phyloP scores from a whole-genome alignment of 2,329 filamentous ascomycete genomes.

The Phaeoacremonium minimum region DNA sequence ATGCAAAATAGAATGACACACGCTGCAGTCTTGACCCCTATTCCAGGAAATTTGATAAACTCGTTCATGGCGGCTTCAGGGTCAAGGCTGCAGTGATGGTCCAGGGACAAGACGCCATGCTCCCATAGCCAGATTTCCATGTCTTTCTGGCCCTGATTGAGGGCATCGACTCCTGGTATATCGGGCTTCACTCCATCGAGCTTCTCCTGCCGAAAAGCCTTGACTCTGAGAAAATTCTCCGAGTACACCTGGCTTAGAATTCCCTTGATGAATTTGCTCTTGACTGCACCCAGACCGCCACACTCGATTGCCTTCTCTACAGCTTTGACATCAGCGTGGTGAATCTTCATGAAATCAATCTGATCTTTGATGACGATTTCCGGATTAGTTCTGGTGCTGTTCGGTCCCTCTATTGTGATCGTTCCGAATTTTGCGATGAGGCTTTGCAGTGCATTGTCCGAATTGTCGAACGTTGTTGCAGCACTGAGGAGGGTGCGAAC shows the following conservation, averaged over 20 bases:
- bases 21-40: slow-evolving; percentile 54
- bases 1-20: slow-evolving; percentile 55
- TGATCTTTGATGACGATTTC: slow-evolving; percentile 65
- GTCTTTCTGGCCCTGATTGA: slow-evolving; percentile 44
- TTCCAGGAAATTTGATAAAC: slow-evolving; percentile 44
- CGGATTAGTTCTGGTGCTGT: not conserved
- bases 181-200: slow-evolving; percentile 33
- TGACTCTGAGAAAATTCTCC: slow-evolving; percentile 50
- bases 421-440: slow-evolving; percentile 62
- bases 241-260: slow-evolving; percentile 70
- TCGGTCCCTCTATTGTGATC: slow-evolving; percentile 29
- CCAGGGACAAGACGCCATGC: slow-evolving; percentile 52
- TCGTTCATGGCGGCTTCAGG: slow-evolving; percentile 45
- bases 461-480: slow-evolving; percentile 43
- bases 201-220: slow-evolving; percentile 37
- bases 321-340: slow-evolving; percentile 50
- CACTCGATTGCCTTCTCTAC: slow-evolving; percentile 65
- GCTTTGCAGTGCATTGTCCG: slow-evolving; percentile 61
- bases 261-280: slow-evolving; percentile 67
- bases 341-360: slow-evolving; percentile 71
- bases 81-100: slow-evolving; percentile 41
- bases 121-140: slow-evolving; percentile 53
- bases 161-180: slow-evolving; percentile 33
- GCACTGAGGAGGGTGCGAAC: slow-evolving; percentile 49
- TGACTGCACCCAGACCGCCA: slow-evolving; percentile 67